Conservation (phyloP, 192 early-diverging fungal genomes). For the Phlyctochytrium planicorne region DNA sequence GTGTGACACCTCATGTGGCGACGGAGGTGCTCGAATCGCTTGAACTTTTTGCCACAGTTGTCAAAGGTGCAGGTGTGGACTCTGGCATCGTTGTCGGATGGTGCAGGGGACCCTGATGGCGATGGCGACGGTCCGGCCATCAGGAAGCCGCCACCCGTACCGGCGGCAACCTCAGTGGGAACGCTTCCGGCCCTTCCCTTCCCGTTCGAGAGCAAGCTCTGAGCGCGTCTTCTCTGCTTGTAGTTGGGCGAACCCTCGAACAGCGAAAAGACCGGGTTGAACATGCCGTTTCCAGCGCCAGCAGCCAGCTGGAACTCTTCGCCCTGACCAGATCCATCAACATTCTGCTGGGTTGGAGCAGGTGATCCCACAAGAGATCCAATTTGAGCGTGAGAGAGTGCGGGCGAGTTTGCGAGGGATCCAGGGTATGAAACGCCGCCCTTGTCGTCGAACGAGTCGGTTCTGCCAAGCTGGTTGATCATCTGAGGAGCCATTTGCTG, state of each 20-base stretch:
- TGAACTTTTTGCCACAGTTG: conserved; percentile 52
- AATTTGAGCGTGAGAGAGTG: conserved; percentile 14
- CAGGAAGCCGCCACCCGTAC: neutral
- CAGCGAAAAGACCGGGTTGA: conserved; percentile 46
- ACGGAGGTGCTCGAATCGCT: conserved; percentile 75
- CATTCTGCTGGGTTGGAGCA: conserved; percentile 1
- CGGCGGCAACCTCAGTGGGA: neutral
- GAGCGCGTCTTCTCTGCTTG: conserved; percentile 63
- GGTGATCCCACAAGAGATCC: conserved; percentile 7
- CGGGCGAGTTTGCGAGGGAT: conserved; percentile 2
- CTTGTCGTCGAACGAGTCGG: conserved; percentile 1
- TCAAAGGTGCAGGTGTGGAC: conserved; percentile 33
- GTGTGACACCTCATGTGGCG: conserved; percentile 72
- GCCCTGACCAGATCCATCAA: neutral
- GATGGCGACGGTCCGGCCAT: neutral
- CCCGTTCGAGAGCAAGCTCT: conserved; percentile 16
- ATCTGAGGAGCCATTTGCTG: conserved; percentile 2
- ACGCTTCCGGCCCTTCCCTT: neutral
- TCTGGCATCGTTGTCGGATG: conserved; percentile 7
- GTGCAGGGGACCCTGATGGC: neutral
- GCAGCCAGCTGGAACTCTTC: conserved; percentile 3
- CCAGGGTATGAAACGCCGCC: neutral
- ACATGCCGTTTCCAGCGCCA: neutral
- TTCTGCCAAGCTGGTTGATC: conserved; percentile 6
- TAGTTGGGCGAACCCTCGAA: conserved; percentile 72